Percentiles rank a stretch among this genome's conserved stretches.
These are phyloP conservation scores for Poa pratensis DNA, from an alignment of 176 grass and related monocot species.

Conservation along the genomic window DNA sequence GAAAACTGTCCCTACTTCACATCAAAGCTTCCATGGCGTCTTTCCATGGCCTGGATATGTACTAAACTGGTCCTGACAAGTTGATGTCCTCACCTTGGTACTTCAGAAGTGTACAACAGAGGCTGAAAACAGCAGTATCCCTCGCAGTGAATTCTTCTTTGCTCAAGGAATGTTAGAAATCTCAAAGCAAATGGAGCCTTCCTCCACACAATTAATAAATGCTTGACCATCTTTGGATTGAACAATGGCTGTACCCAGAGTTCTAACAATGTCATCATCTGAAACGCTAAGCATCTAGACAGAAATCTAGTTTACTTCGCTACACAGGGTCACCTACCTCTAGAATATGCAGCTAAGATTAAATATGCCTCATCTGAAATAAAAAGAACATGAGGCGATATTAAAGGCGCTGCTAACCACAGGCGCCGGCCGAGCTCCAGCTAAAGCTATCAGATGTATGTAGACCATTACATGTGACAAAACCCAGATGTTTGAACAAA, in stretches of 20 bases:
- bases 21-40: too few species aligned
- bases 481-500: conserved; percentile 90
- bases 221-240: conserved; percentile 42
- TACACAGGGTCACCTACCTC: conserved; percentile 48
- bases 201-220: conserved; percentile 28
- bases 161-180: neutral
- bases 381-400: conserved; percentile 68
- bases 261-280: conserved; percentile 46
- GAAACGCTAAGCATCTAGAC: conserved; percentile 55
- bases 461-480: conserved; percentile 73
- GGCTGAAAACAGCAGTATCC: neutral
- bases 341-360: conserved; percentile 60
- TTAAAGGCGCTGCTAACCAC: conserved; percentile 39
- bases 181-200: conserved; percentile 21
- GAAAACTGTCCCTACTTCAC: too few species aligned
- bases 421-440: conserved; percentile 41
- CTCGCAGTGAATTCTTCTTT: neutral
- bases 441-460: conserved; percentile 52
- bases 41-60: too few species aligned
- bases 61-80: too few species aligned
- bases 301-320: conserved; percentile 48
- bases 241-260: conserved; percentile 35
- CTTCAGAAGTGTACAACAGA: neutral
- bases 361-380: conserved; percentile 60
- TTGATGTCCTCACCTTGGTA: too few species aligned